Base-by-base conservation (phyloP, 345 rosid species). In the Anacardium occidentale region DNA sequence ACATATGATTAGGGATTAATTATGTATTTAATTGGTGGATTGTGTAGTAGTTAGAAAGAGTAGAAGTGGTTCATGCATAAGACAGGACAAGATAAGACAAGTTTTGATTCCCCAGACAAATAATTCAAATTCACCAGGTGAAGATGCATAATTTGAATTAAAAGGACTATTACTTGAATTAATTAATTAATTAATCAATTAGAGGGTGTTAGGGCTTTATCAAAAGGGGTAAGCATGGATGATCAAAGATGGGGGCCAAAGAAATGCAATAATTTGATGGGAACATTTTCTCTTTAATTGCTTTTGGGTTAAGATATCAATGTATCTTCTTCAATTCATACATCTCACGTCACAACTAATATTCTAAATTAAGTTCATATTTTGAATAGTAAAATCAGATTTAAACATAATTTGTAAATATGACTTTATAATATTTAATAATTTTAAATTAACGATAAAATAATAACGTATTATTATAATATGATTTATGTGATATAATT, bases 161-260 rank as follows among this genome's bases (percentile, higher is more conserved):
- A 61, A n/a, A 21, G n/a, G 53, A 11, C 24, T 0, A 6, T 8
- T 55, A 71, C 7, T 37, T 18, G 53, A 18, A 34, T 26, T 48
- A 50, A 60, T 13, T 63, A 34, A 58, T 26, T 57, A 24, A 20
- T 76, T 54, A 74, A 45, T 64, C 64, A 61, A 69, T 57, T 15
- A 75, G 79, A 77, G 69, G 87, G 78, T 87, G 85, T 50, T 51
- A 71, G 44, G 84, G 79, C 87, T 78, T 87, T 85, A 60, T 87
- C 91, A 75, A 80, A 83, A 80, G 83, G 78, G 91, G 82, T 80
- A 61, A 76, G 72, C 50, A 25, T 68, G 80, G 81, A 76, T 76
- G 62, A 81, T 83, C 90, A 76, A 64, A 53, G 65, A 52, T 74
- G 77, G 84, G 84, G 85, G 37, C 78, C 83, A 55, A 12, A 21